phyloP scores from a whole-genome alignment of 2,329 filamentous ascomycete species.

The Fusarium praegraminearum region DNA sequence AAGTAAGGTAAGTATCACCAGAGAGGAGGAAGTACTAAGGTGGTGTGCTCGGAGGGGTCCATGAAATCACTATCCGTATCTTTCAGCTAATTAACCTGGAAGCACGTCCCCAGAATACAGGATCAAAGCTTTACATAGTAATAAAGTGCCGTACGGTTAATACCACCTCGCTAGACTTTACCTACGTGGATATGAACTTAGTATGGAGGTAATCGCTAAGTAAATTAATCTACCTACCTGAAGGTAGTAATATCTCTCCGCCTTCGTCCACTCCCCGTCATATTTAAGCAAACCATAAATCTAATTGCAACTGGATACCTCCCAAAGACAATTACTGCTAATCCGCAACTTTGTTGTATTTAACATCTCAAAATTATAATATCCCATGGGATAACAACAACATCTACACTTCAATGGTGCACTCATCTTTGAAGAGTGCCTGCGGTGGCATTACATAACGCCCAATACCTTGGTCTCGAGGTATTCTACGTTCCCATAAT shows the following conservation, averaged over 20 bases:
- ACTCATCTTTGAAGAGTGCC: neutral
- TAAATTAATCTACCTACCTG: neutral
- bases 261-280: neutral
- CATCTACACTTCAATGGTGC: neutral
- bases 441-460: neutral
- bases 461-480: neutral
- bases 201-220: neutral
- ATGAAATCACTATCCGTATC: constrained; percentile 11
- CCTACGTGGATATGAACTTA: neutral
- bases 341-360: neutral
- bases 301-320: neutral
- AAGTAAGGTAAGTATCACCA: neutral
- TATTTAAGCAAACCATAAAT: neutral
- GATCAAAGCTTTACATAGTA: constrained; percentile 14
- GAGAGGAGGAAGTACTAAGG: neutral
- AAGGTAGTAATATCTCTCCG: neutral
- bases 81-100: constrained; percentile 2
- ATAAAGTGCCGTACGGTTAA: neutral
- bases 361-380: neutral
- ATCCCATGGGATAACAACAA: neutral
- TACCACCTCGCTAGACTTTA: neutral
- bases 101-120: constrained; percentile 10
- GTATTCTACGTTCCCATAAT: neutral
- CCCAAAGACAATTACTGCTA: neutral
- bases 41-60: neutral